Percentiles rank a stretch among this genome's conserved stretches.
phyloP scores from a whole-genome alignment of 805 yeast genomes.

The Candida taoyuanica region DNA sequence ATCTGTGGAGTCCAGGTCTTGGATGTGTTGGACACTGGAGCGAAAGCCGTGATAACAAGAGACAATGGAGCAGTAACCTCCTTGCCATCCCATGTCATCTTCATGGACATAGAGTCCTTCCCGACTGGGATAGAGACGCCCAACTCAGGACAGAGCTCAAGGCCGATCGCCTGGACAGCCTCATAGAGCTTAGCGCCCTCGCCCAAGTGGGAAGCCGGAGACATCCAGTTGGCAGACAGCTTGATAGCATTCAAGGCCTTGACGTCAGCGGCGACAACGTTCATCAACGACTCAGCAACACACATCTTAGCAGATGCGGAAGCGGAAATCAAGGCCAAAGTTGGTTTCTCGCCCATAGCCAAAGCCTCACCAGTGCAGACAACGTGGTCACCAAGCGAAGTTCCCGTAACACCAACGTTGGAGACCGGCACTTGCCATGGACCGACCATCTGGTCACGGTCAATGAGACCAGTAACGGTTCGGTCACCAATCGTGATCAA shows the following conservation, averaged over 20 bases:
- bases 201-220: constrained; percentile 91
- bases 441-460: constrained; percentile 97
- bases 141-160: constrained; percentile 89
- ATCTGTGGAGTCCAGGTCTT: constrained; percentile 95
- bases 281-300: constrained; percentile 90
- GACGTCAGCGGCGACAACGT: constrained; percentile 86
- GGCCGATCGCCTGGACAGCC: constrained; percentile 94
- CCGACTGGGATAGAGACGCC: constrained; percentile 96
- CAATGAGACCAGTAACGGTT: constrained; percentile 93
- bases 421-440: constrained; percentile 99
- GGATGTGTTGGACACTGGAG: constrained; percentile 77
- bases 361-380: constrained; percentile 90
- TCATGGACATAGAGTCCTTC: constrained; percentile 98
- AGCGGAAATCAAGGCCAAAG: constrained; percentile 81
- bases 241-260: constrained; percentile 69
- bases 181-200: constrained; percentile 94
- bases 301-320: constrained; percentile 91
- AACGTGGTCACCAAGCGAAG: constrained; percentile 74
- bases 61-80: constrained; percentile 96
- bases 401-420: constrained; percentile 93
- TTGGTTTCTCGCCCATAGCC: constrained; percentile 96
- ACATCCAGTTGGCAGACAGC: constrained; percentile 98
- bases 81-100: constrained; percentile 92
- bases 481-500: constrained; percentile 98
- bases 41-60: constrained; percentile 85